Percentiles rank a stretch among this genome's conserved stretches.
phyloP scores from a whole-genome alignment of 2,329 filamentous ascomycete species.

The Penicillium psychrosexuale region DNA sequence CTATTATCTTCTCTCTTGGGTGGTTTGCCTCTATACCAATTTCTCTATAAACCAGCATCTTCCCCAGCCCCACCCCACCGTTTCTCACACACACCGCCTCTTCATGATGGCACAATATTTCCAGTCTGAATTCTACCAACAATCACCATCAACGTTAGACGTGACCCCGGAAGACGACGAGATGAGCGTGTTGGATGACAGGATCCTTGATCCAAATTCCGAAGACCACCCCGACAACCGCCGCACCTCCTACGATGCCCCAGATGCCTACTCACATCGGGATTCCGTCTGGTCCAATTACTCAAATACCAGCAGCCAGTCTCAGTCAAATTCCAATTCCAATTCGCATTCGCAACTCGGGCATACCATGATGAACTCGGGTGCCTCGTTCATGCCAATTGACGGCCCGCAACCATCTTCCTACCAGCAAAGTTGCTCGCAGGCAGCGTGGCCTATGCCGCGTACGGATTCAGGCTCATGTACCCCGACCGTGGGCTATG shows the following conservation, averaged over 20 bases:
- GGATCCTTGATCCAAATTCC: slow-evolving; percentile 50
- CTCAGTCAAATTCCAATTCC: slow-evolving; percentile 42
- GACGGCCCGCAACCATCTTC: slow-evolving; percentile 44
- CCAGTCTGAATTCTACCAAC: slow-evolving; percentile 46
- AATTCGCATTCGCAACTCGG: slow-evolving; percentile 43
- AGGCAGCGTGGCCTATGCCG: slow-evolving; percentile 62
- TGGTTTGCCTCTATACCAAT: slow-evolving; percentile 4
- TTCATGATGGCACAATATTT: slow-evolving; percentile 45
- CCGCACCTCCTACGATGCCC: slow-evolving; percentile 46
- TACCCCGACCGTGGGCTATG: slow-evolving; percentile 70
- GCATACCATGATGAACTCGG: slow-evolving; percentile 51
- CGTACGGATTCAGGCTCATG: slow-evolving; percentile 63
- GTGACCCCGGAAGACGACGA: slow-evolving; percentile 49
- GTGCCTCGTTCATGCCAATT: slow-evolving; percentile 64
- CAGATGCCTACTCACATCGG: slow-evolving; percentile 53
- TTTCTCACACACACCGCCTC: slow-evolving; percentile 22
- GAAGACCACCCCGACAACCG: slow-evolving; percentile 49
- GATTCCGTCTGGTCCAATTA: slow-evolving; percentile 52
- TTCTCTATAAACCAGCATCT: slow-evolving; percentile 3
- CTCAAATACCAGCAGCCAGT: slow-evolving; percentile 41
- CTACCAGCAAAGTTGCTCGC: slow-evolving; percentile 16
- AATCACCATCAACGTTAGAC: slow-evolving; percentile 43
- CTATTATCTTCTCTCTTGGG: slow-evolving; percentile 4
- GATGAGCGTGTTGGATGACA: slow-evolving; percentile 51
- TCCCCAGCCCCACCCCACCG: slow-evolving; percentile 8